Evolutionary conservation across 441 rosid genomes (phyloP).

Genomic region (Populus tomentosa): DNA sequence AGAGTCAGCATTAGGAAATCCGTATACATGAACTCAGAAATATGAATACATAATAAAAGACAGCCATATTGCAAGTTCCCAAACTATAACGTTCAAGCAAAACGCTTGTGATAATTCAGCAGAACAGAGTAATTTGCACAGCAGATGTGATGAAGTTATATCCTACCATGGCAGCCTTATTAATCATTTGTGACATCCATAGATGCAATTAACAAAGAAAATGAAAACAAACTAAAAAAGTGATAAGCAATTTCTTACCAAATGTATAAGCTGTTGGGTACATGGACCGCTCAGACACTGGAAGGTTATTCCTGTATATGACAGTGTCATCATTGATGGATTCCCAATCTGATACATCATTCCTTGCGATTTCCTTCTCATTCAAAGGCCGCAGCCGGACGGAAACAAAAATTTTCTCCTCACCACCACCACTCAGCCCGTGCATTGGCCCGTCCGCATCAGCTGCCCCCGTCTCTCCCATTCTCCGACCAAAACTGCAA

Average conservation of each 20-base stretch:
- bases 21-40: background rate
- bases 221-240: background rate
- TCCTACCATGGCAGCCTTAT: background rate
- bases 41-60: background rate
- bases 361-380: conserved; percentile 60
- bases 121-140: background rate
- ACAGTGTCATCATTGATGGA: conserved; percentile 63
- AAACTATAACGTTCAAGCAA: background rate
- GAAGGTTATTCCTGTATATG: conserved; percentile 55
- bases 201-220: background rate
- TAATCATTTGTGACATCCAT: background rate
- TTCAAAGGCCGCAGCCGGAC: conserved; percentile 82
- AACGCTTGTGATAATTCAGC: no score
- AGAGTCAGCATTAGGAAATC: background rate
- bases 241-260: conserved; percentile 46
- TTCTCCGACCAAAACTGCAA: conserved; percentile 17
- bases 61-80: background rate
- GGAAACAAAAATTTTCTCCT: conserved; percentile 73
- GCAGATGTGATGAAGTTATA: background rate
- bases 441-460: conserved; percentile 51
- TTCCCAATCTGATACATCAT: conserved; percentile 85
- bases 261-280: conserved; percentile 75
- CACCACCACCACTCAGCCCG: conserved; percentile 31
- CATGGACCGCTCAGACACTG: conserved; percentile 79
- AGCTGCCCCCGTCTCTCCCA: conserved; percentile 48